Conservation (phyloP, 2,329 filamentous ascomycete species). For the Aspergillus texensis region DNA sequence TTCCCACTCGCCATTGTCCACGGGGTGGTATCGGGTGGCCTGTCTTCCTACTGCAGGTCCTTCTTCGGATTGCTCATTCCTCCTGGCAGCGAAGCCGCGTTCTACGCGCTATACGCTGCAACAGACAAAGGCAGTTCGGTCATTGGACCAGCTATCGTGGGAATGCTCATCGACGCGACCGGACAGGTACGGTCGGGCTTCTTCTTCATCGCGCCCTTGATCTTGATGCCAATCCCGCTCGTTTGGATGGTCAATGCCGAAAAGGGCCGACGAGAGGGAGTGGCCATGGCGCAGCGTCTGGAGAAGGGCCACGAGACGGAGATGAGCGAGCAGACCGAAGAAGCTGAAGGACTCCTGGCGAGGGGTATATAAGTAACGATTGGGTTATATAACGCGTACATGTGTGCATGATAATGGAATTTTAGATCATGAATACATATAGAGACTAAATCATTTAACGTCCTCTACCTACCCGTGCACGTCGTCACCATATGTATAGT, state of each 20-base stretch:
- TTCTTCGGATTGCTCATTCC: slow-evolving; percentile 88
- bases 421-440: slow-evolving; percentile 2
- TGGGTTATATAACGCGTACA: neutral
- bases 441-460: neutral
- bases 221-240: slow-evolving; percentile 77
- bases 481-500: no score
- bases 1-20: slow-evolving; percentile 85
- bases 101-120: slow-evolving; percentile 91
- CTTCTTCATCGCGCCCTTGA: slow-evolving; percentile 81
- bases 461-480: neutral
- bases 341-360: slow-evolving; percentile 33
- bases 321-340: slow-evolving; percentile 21
- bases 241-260: slow-evolving; percentile 68
- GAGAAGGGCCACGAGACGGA: slow-evolving; percentile 14
- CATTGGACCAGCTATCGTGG: slow-evolving; percentile 88
- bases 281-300: slow-evolving; percentile 34
- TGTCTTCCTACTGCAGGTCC: slow-evolving; percentile 83
- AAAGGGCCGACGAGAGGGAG: slow-evolving; percentile 36
- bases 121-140: slow-evolving; percentile 91
- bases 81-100: slow-evolving; percentile 85
- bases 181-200: slow-evolving; percentile 80
- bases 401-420: neutral
- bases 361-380: slow-evolving; percentile 11
- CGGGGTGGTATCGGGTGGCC: slow-evolving; percentile 81
- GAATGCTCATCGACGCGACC: slow-evolving; percentile 77